Conservation (phyloP, 305 asterid genomes). For the Ajuga reptans region DNA sequence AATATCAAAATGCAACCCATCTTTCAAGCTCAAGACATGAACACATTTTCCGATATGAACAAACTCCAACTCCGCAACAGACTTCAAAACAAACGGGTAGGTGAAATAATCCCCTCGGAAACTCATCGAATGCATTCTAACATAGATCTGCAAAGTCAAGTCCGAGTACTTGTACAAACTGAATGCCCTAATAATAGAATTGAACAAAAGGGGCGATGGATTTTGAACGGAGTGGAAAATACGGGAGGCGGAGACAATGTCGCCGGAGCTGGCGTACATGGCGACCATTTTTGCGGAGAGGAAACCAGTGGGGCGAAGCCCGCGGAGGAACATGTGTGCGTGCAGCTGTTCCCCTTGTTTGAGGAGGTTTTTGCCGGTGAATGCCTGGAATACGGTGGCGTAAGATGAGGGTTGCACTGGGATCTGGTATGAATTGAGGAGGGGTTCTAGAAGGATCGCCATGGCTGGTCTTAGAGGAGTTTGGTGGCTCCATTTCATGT, state of each 20-base stretch:
- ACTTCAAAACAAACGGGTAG: conserved; percentile 68
- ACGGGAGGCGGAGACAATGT: conserved; percentile 44
- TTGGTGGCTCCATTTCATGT: conserved; percentile 31
- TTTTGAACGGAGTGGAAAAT: conserved; percentile 32
- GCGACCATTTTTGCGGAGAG: conserved; percentile 75
- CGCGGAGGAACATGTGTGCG: conserved; percentile 31
- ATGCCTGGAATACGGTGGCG: conserved; percentile 48
- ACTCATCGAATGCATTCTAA: conserved; percentile 38
- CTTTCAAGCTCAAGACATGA: conserved; percentile 53
- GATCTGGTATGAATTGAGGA: conserved; percentile 22
- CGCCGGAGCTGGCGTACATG: conserved; percentile 81
- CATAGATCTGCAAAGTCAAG: conserved; percentile 28
- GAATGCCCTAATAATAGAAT: conserved; percentile 64
- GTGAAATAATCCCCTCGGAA: conserved; percentile 64
- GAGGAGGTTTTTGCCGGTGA: conserved; percentile 49
- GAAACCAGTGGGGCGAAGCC: conserved; percentile 39
- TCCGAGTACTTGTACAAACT: conserved; percentile 34
- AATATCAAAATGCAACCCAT: conserved; percentile 45
- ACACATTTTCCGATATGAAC: conserved; percentile 35
- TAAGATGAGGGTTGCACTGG: conserved; percentile 35
- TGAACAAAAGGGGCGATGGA: conserved; percentile 46
- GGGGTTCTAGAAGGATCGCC: conserved; percentile 36
- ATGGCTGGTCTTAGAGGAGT: conserved; percentile 23
- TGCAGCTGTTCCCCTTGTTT: conserved; percentile 56
- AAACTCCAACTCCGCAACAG: conserved; percentile 37